A percentile compares a stretch with the other conserved stretches of the same genome.
These are phyloP conservation scores for Calocera viscosa DNA, from an alignment of 768 basidiomycete genomes.

Conservation along the genomic window DNA sequence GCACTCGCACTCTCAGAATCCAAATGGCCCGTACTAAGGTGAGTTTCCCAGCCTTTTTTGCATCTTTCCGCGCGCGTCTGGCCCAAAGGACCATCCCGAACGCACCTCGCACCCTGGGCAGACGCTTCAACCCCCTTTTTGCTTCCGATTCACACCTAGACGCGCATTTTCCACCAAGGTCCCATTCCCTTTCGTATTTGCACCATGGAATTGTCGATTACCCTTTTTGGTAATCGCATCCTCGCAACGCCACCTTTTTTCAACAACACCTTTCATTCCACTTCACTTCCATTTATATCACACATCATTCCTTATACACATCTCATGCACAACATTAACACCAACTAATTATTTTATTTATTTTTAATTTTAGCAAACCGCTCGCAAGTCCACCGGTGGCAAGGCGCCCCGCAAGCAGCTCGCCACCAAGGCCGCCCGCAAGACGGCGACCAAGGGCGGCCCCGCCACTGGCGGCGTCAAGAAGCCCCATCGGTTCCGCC, in stretches of 20 bases:
- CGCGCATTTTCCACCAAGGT: not conserved
- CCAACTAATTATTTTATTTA: not conserved
- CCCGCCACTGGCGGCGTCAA: slow-evolving; percentile 53
- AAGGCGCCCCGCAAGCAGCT: slow-evolving; percentile 29
- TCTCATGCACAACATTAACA: not conserved
- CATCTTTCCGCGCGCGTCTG: not conserved
- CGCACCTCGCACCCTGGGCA: not conserved
- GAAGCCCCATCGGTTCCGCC: slow-evolving; percentile 72
- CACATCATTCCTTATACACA: not conserved
- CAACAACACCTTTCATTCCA: not conserved
- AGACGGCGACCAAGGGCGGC: slow-evolving; percentile 20
- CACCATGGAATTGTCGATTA: not conserved
- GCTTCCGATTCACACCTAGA: not conserved
- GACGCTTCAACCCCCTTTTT: not conserved
- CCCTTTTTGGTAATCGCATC: not conserved
- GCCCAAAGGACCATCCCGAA: not conserved
- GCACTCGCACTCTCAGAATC: not conserved
- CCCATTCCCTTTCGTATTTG: not conserved
- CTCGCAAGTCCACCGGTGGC: slow-evolving; percentile 27
- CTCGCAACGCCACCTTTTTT: not conserved
- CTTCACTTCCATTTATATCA: not conserved
- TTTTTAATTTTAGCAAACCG: slow-evolving; percentile 23
- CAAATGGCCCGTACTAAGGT: slow-evolving; percentile 4
- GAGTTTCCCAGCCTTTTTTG: not conserved
- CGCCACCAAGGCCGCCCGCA: slow-evolving; percentile 30